phyloP scores from a whole-genome alignment of 495 filamentous ascomycete species.

The Friedmanniomyces endolithicus region DNA sequence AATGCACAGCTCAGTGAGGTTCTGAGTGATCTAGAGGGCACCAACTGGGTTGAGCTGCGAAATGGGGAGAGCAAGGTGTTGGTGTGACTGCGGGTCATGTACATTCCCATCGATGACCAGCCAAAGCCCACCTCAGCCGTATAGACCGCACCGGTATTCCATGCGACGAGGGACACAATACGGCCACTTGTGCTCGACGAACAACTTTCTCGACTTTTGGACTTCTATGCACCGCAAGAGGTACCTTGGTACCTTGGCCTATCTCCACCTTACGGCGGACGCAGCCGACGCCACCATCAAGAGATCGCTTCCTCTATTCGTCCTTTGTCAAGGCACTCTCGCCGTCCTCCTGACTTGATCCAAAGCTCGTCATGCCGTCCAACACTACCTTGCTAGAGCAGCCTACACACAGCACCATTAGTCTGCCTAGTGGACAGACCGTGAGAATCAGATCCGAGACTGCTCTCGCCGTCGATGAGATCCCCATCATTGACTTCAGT shows the following conservation, averaged over 20 bases:
- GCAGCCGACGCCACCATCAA: no score
- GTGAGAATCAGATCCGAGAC: neutral
- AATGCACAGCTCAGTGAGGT: conserved; percentile 17
- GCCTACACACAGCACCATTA: neutral
- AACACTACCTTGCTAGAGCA: neutral
- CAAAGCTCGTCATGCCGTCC: neutral
- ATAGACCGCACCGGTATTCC: no score
- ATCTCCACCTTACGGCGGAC: neutral
- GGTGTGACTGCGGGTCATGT: neutral
- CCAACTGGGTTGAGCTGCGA: conserved; percentile 31
- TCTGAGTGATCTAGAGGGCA: conserved; percentile 19
- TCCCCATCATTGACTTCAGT: neutral
- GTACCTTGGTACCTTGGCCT: neutral
- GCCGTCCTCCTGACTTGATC: no score
- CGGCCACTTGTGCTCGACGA: no score
- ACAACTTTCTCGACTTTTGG: no score
- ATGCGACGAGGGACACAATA: no score
- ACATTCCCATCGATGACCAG: no score
- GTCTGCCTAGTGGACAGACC: neutral
- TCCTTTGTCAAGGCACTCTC: no score
- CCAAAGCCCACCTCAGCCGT: no score
- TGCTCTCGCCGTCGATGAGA: neutral
- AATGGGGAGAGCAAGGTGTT: conserved; percentile 37
- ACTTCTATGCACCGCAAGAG: neutral
- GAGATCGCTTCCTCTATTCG: no score